phyloP scores from a whole-genome alignment of 352 stramenopile species.

The Globisporangium spinosum region DNA sequence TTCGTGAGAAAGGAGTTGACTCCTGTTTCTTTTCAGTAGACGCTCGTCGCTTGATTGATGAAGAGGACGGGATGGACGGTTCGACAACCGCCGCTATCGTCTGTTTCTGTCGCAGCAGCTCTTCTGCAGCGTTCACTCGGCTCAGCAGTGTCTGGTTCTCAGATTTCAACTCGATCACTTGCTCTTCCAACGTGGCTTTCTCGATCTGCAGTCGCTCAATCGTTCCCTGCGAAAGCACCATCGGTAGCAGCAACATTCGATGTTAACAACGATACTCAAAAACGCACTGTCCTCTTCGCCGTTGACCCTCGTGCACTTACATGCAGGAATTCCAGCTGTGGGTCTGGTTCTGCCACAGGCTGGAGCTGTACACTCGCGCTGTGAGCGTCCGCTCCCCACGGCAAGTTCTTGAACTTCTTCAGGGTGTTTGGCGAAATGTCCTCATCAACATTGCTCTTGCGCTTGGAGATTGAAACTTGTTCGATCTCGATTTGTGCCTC shows the following conservation, averaged over 20 bases:
- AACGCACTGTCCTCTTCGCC: neutral
- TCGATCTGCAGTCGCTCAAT: slow-evolving; percentile 26
- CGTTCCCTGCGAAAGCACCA: slow-evolving; percentile 20
- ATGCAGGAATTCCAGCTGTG: slow-evolving; percentile 10
- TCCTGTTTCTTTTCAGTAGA: slow-evolving; percentile 5
- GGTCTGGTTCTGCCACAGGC: slow-evolving; percentile 10
- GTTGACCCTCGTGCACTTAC: slow-evolving; percentile 1
- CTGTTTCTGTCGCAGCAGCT: slow-evolving; percentile 11
- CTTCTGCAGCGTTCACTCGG: slow-evolving; percentile 8
- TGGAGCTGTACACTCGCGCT: neutral
- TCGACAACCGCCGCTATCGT: neutral
- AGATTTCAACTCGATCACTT: slow-evolving; percentile 24
- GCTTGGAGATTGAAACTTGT: slow-evolving; percentile 23
- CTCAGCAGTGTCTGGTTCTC: slow-evolving; percentile 23
- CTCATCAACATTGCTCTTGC: slow-evolving; percentile 34
- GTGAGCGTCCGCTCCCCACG: slow-evolving; percentile 14
- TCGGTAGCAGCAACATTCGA: neutral
- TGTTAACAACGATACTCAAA: neutral
- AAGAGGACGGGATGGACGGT: neutral
- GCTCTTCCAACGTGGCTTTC: slow-evolving; percentile 26
- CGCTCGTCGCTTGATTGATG: neutral
- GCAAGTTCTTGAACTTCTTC: slow-evolving; percentile 43
- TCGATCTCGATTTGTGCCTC: slow-evolving; percentile 30
- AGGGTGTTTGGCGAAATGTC: slow-evolving; percentile 34
- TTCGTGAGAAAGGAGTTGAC: neutral